A percentile compares a stretch with the other conserved stretches of the same genome.
phyloP scores from a whole-genome alignment of 2,329 filamentous ascomycete genomes.

The Tolypocladium album region DNA sequence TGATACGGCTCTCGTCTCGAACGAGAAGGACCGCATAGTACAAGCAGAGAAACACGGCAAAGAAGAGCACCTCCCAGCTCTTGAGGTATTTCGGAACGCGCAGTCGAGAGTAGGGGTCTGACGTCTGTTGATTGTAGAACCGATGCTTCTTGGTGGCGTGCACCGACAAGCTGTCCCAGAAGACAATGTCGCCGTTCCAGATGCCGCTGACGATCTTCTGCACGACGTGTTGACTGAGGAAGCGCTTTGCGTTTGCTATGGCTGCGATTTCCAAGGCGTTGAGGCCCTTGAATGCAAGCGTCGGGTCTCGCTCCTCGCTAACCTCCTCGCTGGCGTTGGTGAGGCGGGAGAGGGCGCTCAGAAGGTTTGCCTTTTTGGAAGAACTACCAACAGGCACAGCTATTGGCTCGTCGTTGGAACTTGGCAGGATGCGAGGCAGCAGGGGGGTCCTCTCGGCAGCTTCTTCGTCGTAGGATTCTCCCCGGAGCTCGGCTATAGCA shows the following conservation, averaged over 20 bases:
- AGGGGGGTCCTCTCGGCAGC: conserved; percentile 38
- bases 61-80: conserved; percentile 74
- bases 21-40: conserved; percentile 83
- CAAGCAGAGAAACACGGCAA: conserved; percentile 61
- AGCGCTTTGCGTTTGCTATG: conserved; percentile 72
- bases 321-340: conserved; percentile 28
- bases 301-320: conserved; percentile 47
- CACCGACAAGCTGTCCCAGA: conserved; percentile 72
- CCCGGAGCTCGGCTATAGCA: conserved; percentile 5
- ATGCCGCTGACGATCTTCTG: conserved; percentile 78
- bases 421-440: conserved; percentile 23
- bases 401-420: conserved; percentile 9
- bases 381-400: conserved; percentile 24
- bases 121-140: conserved; percentile 56
- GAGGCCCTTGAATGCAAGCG: conserved; percentile 62
- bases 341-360: conserved; percentile 45
- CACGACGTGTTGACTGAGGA: conserved; percentile 68
- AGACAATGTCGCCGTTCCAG: conserved; percentile 78
- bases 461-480: conserved; percentile 23
- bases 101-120: conserved; percentile 65
- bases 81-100: conserved; percentile 78
- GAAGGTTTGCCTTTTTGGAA: conserved; percentile 34
- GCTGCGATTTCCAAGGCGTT: conserved; percentile 84
- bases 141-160: conserved; percentile 65
- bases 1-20: conserved; percentile 55